These are phyloP conservation scores for Diaporthe capsici DNA, from an alignment of 2,329 filamentous ascomycete species.

Conservation along the genomic window DNA sequence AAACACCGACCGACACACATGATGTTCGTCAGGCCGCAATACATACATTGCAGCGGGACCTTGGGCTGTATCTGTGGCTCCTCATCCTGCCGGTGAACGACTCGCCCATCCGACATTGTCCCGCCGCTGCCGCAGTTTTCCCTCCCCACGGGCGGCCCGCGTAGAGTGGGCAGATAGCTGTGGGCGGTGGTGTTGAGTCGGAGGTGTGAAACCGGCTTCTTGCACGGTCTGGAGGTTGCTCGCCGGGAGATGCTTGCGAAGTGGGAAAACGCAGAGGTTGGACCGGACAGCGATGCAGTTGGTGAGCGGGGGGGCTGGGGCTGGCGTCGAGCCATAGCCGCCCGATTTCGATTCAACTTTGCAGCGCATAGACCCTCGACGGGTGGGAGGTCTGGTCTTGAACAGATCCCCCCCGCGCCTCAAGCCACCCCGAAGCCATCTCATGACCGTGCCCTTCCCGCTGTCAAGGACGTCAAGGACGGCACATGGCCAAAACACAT, in stretches of 20 bases:
- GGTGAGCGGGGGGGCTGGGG: conserved; percentile 4
- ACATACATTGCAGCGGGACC: conserved; percentile 28
- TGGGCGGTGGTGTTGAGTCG: conserved; percentile 22
- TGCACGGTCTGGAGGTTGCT: conserved; percentile 23
- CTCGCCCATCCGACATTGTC: conserved; percentile 28
- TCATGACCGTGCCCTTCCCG: conserved; percentile 31
- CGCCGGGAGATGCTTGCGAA: conserved; percentile 30
- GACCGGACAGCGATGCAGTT: neutral
- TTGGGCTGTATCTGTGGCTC: conserved; percentile 22
- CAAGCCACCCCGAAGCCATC: conserved; percentile 18
- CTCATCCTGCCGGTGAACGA: conserved; percentile 15
- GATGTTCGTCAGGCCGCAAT: conserved; percentile 26
- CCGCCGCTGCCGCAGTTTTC: conserved; percentile 22
- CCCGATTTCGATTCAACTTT: neutral
- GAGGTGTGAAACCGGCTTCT: conserved; percentile 32
- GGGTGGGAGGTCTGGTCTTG: too few species aligned
- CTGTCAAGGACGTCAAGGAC: conserved; percentile 20
- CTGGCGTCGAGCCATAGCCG: neutral
- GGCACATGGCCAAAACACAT: conserved; percentile 12
- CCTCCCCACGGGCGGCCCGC: neutral
- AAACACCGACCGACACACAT: neutral
- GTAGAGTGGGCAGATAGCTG: conserved; percentile 11
- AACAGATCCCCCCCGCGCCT: neutral
- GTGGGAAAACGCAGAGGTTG: conserved; percentile 20
- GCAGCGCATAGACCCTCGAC: neutral